Evolutionary conservation across 2,329 filamentous ascomycete genomes (phyloP), one percentile per base, ranked within the genome.

Genomic region (Colletotrichum spaethianum): DNA sequence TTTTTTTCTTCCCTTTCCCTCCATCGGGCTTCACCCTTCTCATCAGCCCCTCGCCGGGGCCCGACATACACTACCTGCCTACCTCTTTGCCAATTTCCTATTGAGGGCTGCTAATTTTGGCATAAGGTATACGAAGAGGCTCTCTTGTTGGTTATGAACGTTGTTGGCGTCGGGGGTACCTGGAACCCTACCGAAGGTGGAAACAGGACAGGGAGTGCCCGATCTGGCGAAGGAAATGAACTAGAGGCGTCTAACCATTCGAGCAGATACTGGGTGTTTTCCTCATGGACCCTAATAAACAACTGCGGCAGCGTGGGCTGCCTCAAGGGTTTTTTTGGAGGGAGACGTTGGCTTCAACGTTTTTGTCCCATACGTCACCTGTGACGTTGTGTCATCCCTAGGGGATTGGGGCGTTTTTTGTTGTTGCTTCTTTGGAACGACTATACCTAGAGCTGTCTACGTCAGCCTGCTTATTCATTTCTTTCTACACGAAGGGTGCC

Each of bases 361-460:
- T 14, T 14, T 23, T 55, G 48, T 9, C 20, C 16, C 23, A 20
- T 53, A 62, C 64, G 56, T 55, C 64, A 67, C 55, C 26, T 38
- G 9, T 20, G 56, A 31, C 8, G 18, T 26, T 38, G 53, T 40
- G 44, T 7, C 6, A 16, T 23, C 20, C 20, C 50, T 50, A 9
- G 12, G 48, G 14, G 26, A 28, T 7, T 16, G 16, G 1, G 46
- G 23, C 44, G n/a, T 23, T 28, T 28, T n/a, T n/a, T n/a, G n/a
- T n/a, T n/a, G n/a, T n/a, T n/a, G n/a, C n/a, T n/a, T n/a, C n/a
- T n/a, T 18, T 50, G 12, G 9, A 18, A 18, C 23, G 7, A 23
- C 3, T 23, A 28, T 26, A 26, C 23, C 1, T 50, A 50, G 14
- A 38, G 31, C 3, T 2, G 52, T 11, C 16, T 33, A 53, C 50